A percentile compares a stretch with the other conserved stretches of the same genome.
These are phyloP conservation scores for Aegle marmelos DNA, from an alignment of 345 rosid species.

Conservation along the genomic window DNA sequence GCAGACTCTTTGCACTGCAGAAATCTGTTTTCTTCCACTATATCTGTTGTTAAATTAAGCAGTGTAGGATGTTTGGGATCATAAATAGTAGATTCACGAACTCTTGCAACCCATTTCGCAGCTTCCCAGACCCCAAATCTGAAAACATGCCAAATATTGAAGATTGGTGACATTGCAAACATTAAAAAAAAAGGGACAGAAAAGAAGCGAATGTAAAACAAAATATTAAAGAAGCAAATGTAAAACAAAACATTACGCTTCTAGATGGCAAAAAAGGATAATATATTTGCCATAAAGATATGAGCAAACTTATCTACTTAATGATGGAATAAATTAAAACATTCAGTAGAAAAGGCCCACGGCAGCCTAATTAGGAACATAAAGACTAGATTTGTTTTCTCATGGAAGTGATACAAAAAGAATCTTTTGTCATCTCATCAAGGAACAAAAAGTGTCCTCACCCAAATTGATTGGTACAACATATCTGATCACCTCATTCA, in stretches of 20 bases:
- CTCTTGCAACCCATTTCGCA: slow-evolving; percentile 86
- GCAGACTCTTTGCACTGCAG: slow-evolving; percentile 75
- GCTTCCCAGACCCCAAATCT: slow-evolving; percentile 98
- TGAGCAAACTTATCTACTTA: not conserved
- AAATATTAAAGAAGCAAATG: not conserved
- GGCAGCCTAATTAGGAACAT: not conserved
- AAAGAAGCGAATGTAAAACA: not conserved
- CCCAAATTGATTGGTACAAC: not conserved
- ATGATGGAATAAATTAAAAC: not conserved
- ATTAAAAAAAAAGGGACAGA: not conserved
- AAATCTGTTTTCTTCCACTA: slow-evolving; percentile 86
- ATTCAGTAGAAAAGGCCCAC: not conserved
- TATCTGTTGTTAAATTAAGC: slow-evolving; percentile 69
- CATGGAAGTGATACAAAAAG: not conserved
- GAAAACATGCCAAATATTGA: slow-evolving; percentile 17
- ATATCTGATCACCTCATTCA: not conserved
- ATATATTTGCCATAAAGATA: not conserved
- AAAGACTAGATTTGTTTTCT: not conserved
- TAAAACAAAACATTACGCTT: not conserved
- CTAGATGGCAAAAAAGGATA: not conserved
- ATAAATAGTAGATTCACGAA: slow-evolving; percentile 63
- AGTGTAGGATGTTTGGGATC: slow-evolving; percentile 65
- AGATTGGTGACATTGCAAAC: not conserved
- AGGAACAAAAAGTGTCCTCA: not conserved
- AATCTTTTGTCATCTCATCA: not conserved